These are phyloP conservation scores for Athelia sp. DNA, from an alignment of 1,284 basidiomycete species.

Conservation along the genomic window DNA sequence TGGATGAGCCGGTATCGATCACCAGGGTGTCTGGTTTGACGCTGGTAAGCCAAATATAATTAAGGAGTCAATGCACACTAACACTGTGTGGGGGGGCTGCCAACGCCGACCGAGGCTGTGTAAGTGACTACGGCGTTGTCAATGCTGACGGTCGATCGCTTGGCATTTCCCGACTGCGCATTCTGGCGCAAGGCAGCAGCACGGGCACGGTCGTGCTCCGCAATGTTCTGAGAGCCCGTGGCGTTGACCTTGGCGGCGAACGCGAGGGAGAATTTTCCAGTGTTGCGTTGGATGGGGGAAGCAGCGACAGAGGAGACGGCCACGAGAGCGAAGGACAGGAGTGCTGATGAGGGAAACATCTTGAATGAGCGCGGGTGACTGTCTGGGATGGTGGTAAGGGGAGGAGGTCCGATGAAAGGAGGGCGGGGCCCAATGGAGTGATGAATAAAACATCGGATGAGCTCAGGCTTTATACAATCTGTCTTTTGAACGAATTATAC, in stretches of 20 bases:
- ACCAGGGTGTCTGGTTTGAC: slow-evolving; percentile 14
- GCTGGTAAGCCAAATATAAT: not conserved
- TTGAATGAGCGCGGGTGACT: not conserved
- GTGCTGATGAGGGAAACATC: slow-evolving; percentile 14
- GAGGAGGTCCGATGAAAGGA: not conserved
- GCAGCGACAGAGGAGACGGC: slow-evolving; percentile 8
- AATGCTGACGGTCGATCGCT: slow-evolving; percentile 8
- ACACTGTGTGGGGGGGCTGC: slow-evolving; percentile 38
- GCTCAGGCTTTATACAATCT: not conserved
- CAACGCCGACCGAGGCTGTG: slow-evolving; percentile 26
- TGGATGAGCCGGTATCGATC: slow-evolving; percentile 27
- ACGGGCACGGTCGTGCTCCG: slow-evolving; percentile 16
- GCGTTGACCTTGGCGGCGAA: slow-evolving; percentile 11
- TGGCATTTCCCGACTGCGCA: not conserved
- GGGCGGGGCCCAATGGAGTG: not conserved
- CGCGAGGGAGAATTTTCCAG: slow-evolving; percentile 10
- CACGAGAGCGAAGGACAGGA: slow-evolving; percentile 12
- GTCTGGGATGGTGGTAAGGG: too few species aligned
- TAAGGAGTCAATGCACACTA: slow-evolving; percentile 12
- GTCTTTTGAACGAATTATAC: too few species aligned
- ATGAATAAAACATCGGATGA: not conserved
- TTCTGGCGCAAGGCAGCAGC: slow-evolving; percentile 9
- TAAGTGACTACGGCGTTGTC: slow-evolving; percentile 7
- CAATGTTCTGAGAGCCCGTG: slow-evolving; percentile 9
- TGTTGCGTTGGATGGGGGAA: slow-evolving; percentile 2